Percentiles rank a stretch among this genome's conserved stretches.
Evolutionary conservation across 2,329 filamentous ascomycete genomes (phyloP).

Genomic region (Chaetomiaceae sp.): DNA sequence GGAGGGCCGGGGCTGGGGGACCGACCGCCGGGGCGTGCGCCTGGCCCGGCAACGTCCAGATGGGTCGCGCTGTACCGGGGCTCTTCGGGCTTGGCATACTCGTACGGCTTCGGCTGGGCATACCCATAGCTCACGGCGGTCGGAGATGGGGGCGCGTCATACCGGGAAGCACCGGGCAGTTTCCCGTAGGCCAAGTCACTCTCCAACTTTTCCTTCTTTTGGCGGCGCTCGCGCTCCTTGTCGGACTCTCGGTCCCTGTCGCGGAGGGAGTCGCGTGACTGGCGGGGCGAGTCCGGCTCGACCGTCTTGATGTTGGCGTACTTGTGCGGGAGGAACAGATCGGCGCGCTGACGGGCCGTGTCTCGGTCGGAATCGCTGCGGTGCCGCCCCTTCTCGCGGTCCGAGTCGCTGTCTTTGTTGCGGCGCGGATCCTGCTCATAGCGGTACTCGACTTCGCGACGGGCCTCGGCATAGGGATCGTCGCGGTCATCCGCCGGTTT

Average conservation of each 20-base stretch:
- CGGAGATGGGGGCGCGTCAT: slow-evolving; percentile 22
- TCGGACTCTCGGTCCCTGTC: slow-evolving; percentile 26
- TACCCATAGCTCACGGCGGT: slow-evolving; percentile 28
- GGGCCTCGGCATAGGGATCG: slow-evolving; percentile 25
- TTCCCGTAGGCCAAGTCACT: slow-evolving; percentile 50
- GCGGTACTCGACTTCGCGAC: slow-evolving; percentile 26
- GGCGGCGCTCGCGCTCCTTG: slow-evolving; percentile 28
- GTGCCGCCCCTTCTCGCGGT: slow-evolving; percentile 24
- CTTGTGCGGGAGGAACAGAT: slow-evolving; percentile 44
- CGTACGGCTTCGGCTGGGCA: slow-evolving; percentile 34
- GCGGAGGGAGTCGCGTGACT: slow-evolving; percentile 27
- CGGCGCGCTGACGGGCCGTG: slow-evolving; percentile 30
- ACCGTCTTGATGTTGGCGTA: slow-evolving; percentile 37
- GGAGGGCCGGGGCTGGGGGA: slow-evolving; percentile 27
- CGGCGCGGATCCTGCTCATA: slow-evolving; percentile 25
- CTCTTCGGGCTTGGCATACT: slow-evolving; percentile 35
- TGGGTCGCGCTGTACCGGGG: slow-evolving; percentile 17
- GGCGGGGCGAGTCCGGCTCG: slow-evolving; percentile 25
- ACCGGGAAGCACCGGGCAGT: slow-evolving; percentile 19
- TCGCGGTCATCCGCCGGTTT: slow-evolving; percentile 26
- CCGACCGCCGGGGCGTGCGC: slow-evolving; percentile 18
- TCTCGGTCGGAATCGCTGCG: slow-evolving; percentile 29
- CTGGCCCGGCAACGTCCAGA: slow-evolving; percentile 17
- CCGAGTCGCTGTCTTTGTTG: slow-evolving; percentile 29
- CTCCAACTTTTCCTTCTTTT: slow-evolving; percentile 27